phyloP scores from a whole-genome alignment of 2,329 filamentous ascomycete genomes.

The Alternaria gaisen region DNA sequence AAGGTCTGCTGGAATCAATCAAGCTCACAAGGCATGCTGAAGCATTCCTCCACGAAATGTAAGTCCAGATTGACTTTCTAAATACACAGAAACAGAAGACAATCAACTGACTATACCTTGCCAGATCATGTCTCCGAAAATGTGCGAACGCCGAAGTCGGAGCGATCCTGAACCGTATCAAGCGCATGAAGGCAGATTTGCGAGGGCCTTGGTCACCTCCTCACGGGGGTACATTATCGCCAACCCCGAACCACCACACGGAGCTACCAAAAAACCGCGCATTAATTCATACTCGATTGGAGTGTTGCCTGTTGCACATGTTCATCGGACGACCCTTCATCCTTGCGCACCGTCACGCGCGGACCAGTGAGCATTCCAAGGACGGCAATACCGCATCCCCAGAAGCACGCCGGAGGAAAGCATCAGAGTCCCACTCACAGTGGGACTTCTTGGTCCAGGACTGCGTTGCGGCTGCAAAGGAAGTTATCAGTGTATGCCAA shows the following conservation, averaged over 20 bases:
- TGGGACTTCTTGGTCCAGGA: slow-evolving; percentile 19
- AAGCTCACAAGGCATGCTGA: slow-evolving; percentile 16
- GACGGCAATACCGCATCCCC: not conserved
- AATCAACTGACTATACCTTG: not conserved
- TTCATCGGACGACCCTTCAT: slow-evolving; percentile 26
- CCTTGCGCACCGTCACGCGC: slow-evolving; percentile 18
- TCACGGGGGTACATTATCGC: not conserved
- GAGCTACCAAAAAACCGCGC: slow-evolving; percentile 7
- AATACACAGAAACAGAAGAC: not conserved
- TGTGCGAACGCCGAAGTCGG: slow-evolving; percentile 15
- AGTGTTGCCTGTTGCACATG: slow-evolving; percentile 23
- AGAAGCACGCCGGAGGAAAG: not conserved
- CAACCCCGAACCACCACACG: not conserved
- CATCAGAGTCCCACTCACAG: not conserved
- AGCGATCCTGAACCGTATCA: slow-evolving; percentile 10
- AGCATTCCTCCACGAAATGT: slow-evolving; percentile 20
- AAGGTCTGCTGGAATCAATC: slow-evolving; percentile 15
- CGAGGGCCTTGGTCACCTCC: slow-evolving; percentile 10
- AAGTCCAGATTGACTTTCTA: not conserved
- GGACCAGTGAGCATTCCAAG: not conserved
- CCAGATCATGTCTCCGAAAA: slow-evolving; percentile 15
- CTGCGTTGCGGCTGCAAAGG: slow-evolving; percentile 18
- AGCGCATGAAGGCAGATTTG: slow-evolving; percentile 12
- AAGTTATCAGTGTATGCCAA: slow-evolving; percentile 17
- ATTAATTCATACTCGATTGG: slow-evolving; percentile 12